Evolutionary conservation across 2,329 filamentous ascomycete species (phyloP).

Genomic region (Pseudogymnoascus sp.): DNA sequence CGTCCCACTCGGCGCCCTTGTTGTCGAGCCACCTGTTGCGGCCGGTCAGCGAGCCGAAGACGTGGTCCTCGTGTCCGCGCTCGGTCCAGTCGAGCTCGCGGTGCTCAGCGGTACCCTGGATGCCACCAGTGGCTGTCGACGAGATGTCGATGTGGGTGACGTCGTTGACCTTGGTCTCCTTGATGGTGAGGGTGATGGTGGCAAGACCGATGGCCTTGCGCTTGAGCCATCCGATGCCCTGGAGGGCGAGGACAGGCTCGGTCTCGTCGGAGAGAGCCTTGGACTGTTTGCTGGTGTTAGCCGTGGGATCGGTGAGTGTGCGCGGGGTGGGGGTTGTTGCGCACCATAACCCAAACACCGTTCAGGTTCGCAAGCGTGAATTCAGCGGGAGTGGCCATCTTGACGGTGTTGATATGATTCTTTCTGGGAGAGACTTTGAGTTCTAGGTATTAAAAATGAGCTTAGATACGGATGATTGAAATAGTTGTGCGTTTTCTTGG

Average conservation of each 20-base stretch:
- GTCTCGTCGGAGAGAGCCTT: slow-evolving; percentile 49
- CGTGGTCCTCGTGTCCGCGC: slow-evolving; percentile 48
- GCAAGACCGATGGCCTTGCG: slow-evolving; percentile 53
- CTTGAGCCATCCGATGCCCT: slow-evolving; percentile 49
- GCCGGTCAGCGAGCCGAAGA: slow-evolving; percentile 53
- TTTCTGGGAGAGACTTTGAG: neutral
- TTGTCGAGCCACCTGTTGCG: slow-evolving; percentile 36
- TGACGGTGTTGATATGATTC: slow-evolving; percentile 15
- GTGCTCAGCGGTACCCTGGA: slow-evolving; percentile 50
- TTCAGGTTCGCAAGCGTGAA: slow-evolving; percentile 44
- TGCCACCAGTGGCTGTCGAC: slow-evolving; percentile 54
- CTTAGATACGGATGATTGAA: neutral
- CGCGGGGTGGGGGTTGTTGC: slow-evolving; percentile 11
- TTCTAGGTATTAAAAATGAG: neutral
- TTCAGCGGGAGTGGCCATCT: slow-evolving; percentile 48
- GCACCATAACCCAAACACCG: slow-evolving; percentile 46
- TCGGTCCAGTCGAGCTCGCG: slow-evolving; percentile 48
- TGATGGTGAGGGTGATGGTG: slow-evolving; percentile 42
- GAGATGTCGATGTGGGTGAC: slow-evolving; percentile 48
- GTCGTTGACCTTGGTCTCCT: slow-evolving; percentile 32
- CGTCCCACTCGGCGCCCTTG: slow-evolving; percentile 29
- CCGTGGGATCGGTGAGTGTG: neutral
- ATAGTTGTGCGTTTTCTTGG: neutral
- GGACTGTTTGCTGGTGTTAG: slow-evolving; percentile 38
- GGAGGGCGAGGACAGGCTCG: slow-evolving; percentile 50